A percentile compares a stretch with the other conserved stretches of the same genome.
Evolutionary conservation across 129 eudicot genomes (phyloP).

Genomic region (Saussurea involucrata): DNA sequence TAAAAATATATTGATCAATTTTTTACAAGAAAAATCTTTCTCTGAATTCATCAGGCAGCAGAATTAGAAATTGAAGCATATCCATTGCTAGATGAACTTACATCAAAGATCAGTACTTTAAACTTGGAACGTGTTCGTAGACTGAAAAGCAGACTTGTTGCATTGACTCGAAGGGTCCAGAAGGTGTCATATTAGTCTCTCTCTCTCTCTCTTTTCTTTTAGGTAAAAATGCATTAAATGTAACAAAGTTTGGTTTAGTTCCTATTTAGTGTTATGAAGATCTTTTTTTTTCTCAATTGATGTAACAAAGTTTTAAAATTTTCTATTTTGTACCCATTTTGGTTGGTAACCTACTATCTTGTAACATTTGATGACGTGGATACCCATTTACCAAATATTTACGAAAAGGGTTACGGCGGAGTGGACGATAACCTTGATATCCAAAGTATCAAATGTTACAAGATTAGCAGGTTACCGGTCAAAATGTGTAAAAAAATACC

Average conservation of each 20-base stretch:
- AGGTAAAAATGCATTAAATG: neutral
- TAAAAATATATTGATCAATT: neutral
- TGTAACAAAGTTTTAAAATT: neutral
- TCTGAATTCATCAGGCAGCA: conserved; percentile 63
- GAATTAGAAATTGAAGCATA: conserved; percentile 92
- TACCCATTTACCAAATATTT: neutral
- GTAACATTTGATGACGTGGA: neutral
- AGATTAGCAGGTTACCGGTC: neutral
- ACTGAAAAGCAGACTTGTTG: conserved; percentile 95
- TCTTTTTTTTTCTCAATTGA: neutral
- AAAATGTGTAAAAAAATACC: neutral
- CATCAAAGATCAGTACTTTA: conserved; percentile 88
- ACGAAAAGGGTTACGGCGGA: neutral
- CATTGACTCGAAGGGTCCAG: conserved; percentile 89
- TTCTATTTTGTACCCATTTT: neutral
- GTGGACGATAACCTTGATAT: neutral
- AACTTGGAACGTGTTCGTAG: conserved; percentile 96
- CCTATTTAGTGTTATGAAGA: neutral
- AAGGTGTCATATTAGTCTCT: conserved; percentile 49
- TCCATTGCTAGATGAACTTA: conserved; percentile 95
- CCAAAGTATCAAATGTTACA: neutral
- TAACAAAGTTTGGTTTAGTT: neutral
- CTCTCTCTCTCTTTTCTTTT: neutral
- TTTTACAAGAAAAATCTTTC: neutral
- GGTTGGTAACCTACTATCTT: neutral